Evolutionary conservation across 1,139 yeast species (phyloP), one percentile per base, ranked within the genome.

Genomic region (Zhuliangozyma parablackwelliae): DNA sequence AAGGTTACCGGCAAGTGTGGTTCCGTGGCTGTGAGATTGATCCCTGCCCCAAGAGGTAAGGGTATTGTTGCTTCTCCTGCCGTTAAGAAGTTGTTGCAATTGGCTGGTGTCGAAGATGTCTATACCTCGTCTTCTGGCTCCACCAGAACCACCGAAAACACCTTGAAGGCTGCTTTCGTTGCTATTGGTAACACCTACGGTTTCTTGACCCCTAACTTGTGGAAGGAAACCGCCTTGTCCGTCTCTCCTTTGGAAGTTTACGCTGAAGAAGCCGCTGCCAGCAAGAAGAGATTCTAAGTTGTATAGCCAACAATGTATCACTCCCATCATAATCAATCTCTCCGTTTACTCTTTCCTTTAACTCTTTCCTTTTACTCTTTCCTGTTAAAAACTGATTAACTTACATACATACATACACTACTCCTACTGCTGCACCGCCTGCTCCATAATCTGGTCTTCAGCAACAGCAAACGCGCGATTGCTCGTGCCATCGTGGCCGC

Each of bases 41-140:
- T 92, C 67, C 99, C 99, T 73, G 99, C 99, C 58, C 98, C 99
- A 82, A 94, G 99, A 83, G 99, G 99, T 90, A 89, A 96, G 72
- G 97, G 97, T 84, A 88, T 92, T 68, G 97, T 92, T 61, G 99
- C 99, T 67, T 94, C 98, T 59, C 98, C 98, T 72, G 96, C 96
- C 59, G 97, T 92, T 72, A 92, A 89, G 86, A 89, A 89, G 79
- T 82, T 92, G 75, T 78, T 94, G 79, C 96, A 90, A 80, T 86
- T 92, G 71, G 98, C 97, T 66, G 99, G 99, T 87, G 86, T 92
- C 72, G 95, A 90, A 78, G 99, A 92, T 77, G 96, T 94, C 61
- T 92, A 90, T 88, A 94, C 98, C 61, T 81, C 95, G 61, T 90
- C 98, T 62, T 80, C 94, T 56, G 99, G 99, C 78, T 87, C 96